A percentile compares a stretch with the other conserved stretches of the same genome.
phyloP scores from a whole-genome alignment of 139 green algal species.

The Zygnema circumcarinatum region DNA sequence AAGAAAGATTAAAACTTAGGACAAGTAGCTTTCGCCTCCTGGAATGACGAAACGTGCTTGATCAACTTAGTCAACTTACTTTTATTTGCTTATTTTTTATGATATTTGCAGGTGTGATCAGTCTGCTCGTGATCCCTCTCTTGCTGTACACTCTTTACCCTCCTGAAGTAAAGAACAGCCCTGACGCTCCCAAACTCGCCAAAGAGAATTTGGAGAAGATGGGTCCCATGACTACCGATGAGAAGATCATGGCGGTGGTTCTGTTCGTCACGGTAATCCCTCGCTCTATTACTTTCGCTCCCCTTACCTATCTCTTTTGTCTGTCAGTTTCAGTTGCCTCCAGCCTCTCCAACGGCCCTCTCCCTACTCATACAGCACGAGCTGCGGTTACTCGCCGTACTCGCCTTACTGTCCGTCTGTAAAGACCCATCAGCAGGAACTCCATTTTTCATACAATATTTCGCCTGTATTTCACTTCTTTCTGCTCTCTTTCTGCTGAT shows the following conservation, averaged over 20 bases:
- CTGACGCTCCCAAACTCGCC: constrained; percentile 88
- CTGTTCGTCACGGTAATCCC: constrained; percentile 84
- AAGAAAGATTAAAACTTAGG: constrained; percentile 1
- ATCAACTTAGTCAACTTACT: background rate
- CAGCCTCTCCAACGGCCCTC: no score
- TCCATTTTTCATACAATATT: no score
- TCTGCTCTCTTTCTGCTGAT: background rate
- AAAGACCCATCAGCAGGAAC: no score
- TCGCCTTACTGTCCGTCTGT: no score
- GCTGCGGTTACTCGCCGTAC: no score
- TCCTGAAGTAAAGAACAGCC: constrained; percentile 93
- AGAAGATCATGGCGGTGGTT: constrained; percentile 93
- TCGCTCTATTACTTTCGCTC: background rate
- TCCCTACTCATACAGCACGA: no score
- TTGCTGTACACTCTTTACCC: constrained; percentile 97
- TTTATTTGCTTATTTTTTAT: background rate
- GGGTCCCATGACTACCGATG: constrained; percentile 89
- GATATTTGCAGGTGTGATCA: constrained; percentile 62
- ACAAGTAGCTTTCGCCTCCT: no score
- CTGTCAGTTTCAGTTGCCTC: background rate
- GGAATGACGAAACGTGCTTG: no score
- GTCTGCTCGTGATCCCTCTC: constrained; percentile 82
- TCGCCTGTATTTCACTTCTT: background rate
- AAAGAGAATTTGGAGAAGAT: constrained; percentile 91
- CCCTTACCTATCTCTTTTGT: background rate